A percentile compares a stretch with the other conserved stretches of the same genome.
Evolutionary conservation across 352 stramenopile genomes (phyloP).

Genomic region (Elongisporangium anandrum): DNA sequence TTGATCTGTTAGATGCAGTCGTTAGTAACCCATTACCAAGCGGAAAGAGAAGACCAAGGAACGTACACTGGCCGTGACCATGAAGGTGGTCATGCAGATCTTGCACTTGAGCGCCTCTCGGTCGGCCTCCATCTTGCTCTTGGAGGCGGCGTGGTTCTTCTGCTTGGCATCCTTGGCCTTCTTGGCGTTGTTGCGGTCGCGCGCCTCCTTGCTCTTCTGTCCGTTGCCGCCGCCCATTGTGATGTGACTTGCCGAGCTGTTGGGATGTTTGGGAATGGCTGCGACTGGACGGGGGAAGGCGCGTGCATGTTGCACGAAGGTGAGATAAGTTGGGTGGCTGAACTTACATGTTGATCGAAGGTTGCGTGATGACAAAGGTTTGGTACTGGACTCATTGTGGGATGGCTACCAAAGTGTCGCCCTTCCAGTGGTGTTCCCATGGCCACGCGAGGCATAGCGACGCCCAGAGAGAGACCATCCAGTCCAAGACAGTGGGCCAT

Average conservation of each 20-base stretch:
- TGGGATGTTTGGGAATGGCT: background rate
- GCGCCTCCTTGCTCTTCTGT: conserved; percentile 75
- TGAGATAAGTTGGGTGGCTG: background rate
- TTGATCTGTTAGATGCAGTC: conserved; percentile 24
- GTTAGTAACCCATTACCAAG: background rate
- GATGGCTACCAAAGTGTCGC: conserved; percentile 2
- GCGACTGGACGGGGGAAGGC: background rate
- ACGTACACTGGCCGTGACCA: conserved; percentile 80
- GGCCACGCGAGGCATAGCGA: conserved; percentile 7
- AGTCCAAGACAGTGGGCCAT: conserved; percentile 5
- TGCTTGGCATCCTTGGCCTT: conserved; percentile 82
- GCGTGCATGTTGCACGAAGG: background rate
- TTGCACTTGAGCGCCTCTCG: conserved; percentile 80
- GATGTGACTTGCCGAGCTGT: background rate
- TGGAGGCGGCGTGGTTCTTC: conserved; percentile 77
- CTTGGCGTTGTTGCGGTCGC: conserved; percentile 81
- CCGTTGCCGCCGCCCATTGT: conserved; percentile 83
- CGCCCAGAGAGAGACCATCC: background rate
- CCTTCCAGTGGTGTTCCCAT: conserved; percentile 4
- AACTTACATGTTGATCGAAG: background rate
- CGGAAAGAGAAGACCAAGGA: background rate
- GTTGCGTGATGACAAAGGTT: background rate
- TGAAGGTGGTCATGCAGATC: conserved; percentile 86
- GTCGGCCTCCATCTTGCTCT: conserved; percentile 82
- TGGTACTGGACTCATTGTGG: too few relatives aligned